These are phyloP conservation scores for Chlamydomonas reinhardtii DNA, from an alignment of 163 green algal genomes.

Conservation along the genomic window DNA sequence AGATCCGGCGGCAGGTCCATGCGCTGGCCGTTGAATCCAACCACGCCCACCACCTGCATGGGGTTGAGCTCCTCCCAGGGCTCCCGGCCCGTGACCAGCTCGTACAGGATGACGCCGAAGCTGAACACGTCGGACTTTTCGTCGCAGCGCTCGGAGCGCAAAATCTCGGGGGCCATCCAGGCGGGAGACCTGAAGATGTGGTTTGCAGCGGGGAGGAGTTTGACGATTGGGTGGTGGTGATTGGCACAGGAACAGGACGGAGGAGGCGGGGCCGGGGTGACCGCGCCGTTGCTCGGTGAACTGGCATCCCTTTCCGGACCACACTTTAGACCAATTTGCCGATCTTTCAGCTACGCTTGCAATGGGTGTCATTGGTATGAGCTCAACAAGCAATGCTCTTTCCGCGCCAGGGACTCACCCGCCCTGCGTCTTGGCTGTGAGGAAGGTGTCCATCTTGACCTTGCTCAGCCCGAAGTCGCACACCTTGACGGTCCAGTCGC, in stretches of 20 bases:
- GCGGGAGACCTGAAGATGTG: slow-evolving; percentile 66
- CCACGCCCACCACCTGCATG: slow-evolving; percentile 92
- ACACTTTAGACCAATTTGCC: too few species aligned
- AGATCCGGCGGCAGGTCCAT: slow-evolving; percentile 78
- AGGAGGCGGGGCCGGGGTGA: too few species aligned
- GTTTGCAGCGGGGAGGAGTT: too few species aligned
- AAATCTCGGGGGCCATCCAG: slow-evolving; percentile 93
- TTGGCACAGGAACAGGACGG: too few species aligned
- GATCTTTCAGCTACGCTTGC: too few species aligned
- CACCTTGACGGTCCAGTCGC: slow-evolving; percentile 89
- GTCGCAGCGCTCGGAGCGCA: slow-evolving; percentile 86
- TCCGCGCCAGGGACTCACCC: slow-evolving; percentile 5
- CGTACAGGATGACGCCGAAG: slow-evolving; percentile 78
- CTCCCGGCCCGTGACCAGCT: slow-evolving; percentile 74
- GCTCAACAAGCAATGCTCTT: too few species aligned
- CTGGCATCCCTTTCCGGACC: too few species aligned
- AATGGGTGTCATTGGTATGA: too few species aligned
- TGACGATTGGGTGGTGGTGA: too few species aligned
- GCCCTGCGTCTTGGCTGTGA: slow-evolving; percentile 70
- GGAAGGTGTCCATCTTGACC: slow-evolving; percentile 81
- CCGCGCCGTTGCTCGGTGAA: background rate
- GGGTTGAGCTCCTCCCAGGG: slow-evolving; percentile 84
- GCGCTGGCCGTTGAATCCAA: slow-evolving; percentile 82
- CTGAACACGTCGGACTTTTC: slow-evolving; percentile 86
- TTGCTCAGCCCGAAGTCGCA: slow-evolving; percentile 86